These are phyloP conservation scores for Beauveria rudraprayagi DNA, from an alignment of 2,329 filamentous ascomycete genomes.

Conservation along the genomic window DNA sequence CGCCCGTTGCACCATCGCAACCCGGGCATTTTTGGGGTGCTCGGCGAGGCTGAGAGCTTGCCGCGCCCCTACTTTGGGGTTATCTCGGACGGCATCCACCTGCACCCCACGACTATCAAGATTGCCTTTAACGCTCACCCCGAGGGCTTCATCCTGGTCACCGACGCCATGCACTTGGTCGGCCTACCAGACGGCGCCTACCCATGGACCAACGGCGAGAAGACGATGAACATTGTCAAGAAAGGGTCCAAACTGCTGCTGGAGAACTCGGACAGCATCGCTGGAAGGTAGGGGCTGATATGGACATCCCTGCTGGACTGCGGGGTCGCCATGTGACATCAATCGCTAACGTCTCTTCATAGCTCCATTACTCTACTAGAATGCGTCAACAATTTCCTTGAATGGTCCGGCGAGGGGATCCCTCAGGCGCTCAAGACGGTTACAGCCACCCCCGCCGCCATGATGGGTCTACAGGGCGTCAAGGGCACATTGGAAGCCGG, in stretches of 20 bases:
- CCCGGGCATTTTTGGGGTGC: conserved; percentile 79
- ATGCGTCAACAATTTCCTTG: conserved; percentile 74
- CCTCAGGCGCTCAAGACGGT: conserved; percentile 64
- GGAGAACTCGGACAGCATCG: conserved; percentile 71
- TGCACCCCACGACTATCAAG: conserved; percentile 81
- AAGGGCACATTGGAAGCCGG: conserved; percentile 61
- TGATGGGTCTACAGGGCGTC: conserved; percentile 58
- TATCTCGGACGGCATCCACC: conserved; percentile 83
- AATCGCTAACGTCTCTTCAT: background rate
- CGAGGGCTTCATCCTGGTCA: conserved; percentile 78
- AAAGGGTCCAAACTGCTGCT: conserved; percentile 64
- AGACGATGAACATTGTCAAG: conserved; percentile 55
- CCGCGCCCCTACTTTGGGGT: conserved; percentile 74
- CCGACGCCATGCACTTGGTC: conserved; percentile 83
- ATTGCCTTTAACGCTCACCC: conserved; percentile 85
- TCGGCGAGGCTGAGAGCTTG: conserved; percentile 56
- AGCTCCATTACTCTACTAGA: conserved; percentile 68
- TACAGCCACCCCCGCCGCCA: conserved; percentile 66
- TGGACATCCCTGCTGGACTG: background rate
- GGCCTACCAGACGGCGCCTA: conserved; percentile 80
- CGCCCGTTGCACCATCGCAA: conserved; percentile 82
- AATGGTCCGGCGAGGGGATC: conserved; percentile 62
- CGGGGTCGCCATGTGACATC: background rate
- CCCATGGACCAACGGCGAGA: conserved; percentile 70
- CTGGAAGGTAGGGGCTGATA: conserved; percentile 51